Conservation (phyloP, 2,329 filamentous ascomycete genomes). For the Ophiostoma quercus region DNA sequence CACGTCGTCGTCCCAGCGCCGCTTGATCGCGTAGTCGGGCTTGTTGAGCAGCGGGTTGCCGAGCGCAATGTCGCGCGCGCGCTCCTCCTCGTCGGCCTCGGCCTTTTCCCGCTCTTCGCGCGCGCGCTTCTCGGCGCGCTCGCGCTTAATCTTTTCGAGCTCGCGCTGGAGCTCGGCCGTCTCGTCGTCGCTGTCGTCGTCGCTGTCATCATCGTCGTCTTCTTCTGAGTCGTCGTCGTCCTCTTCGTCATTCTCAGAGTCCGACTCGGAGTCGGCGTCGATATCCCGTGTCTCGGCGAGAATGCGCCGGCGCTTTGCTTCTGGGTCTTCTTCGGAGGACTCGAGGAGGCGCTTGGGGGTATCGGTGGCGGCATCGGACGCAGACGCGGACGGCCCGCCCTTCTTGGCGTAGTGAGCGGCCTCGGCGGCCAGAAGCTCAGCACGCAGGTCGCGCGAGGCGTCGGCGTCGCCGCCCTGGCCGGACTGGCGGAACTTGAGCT, state of each 20-base stretch:
- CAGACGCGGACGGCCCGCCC: slow-evolving; percentile 46
- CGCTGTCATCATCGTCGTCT: slow-evolving; percentile 56
- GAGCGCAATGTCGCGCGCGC: slow-evolving; percentile 81
- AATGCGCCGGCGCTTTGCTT: slow-evolving; percentile 79
- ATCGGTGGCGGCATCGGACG: slow-evolving; percentile 23
- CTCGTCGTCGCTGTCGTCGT: slow-evolving; percentile 68
- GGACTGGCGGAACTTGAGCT: slow-evolving; percentile 64
- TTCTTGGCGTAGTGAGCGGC: slow-evolving; percentile 81
- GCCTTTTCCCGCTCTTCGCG: slow-evolving; percentile 74
- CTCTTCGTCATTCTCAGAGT: slow-evolving; percentile 55
- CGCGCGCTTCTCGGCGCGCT: slow-evolving; percentile 74
- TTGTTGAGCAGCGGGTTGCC: slow-evolving; percentile 92
- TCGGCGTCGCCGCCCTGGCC: slow-evolving; percentile 85
- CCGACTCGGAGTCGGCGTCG: slow-evolving; percentile 62
- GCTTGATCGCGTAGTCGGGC: slow-evolving; percentile 82
- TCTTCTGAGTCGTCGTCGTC: slow-evolving; percentile 63
- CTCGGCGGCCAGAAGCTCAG: slow-evolving; percentile 85
- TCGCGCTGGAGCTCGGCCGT: slow-evolving; percentile 87
- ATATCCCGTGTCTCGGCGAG: slow-evolving; percentile 83
- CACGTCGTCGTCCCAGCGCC: slow-evolving; percentile 95
- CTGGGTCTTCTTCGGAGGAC: slow-evolving; percentile 49
- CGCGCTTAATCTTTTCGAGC: slow-evolving; percentile 86
- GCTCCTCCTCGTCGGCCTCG: slow-evolving; percentile 74
- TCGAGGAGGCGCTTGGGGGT: slow-evolving; percentile 24
- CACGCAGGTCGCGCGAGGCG: slow-evolving; percentile 63